phyloP scores from a whole-genome alignment of 495 filamentous ascomycete species.

The Paragyromitra xinjiangensis region DNA sequence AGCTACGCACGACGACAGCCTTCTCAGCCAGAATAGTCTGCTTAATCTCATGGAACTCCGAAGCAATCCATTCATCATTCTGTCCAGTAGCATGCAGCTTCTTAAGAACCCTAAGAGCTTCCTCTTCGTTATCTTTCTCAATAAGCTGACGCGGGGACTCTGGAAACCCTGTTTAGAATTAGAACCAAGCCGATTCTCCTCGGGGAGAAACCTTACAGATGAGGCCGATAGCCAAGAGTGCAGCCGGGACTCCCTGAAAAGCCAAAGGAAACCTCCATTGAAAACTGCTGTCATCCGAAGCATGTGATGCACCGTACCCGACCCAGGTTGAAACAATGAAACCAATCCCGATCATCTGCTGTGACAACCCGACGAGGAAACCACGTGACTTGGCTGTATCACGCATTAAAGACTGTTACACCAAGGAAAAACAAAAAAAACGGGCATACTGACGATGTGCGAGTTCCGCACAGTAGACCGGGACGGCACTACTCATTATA shows the following conservation, averaged over 20 bases:
- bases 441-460: slow-evolving; percentile 54
- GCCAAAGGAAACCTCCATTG: slow-evolving; percentile 66
- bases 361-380: slow-evolving; percentile 49
- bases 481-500: slow-evolving; percentile 67
- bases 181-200: slow-evolving; percentile 59
- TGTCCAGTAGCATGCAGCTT: slow-evolving; percentile 64
- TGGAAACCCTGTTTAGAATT: slow-evolving; percentile 64
- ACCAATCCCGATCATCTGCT: slow-evolving; percentile 52
- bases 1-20: slow-evolving; percentile 60
- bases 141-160: slow-evolving; percentile 68
- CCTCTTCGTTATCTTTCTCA: slow-evolving; percentile 62
- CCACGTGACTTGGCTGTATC: slow-evolving; percentile 48
- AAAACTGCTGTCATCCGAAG: slow-evolving; percentile 53
- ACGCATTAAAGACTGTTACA: slow-evolving; percentile 7
- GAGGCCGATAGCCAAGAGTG: slow-evolving; percentile 42
- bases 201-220: slow-evolving; percentile 28
- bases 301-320: slow-evolving; percentile 49
- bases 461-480: slow-evolving; percentile 68
- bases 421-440: neutral
- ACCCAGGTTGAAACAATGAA: slow-evolving; percentile 55
- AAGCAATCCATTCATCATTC: slow-evolving; percentile 64
- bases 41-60: slow-evolving; percentile 64
- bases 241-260: slow-evolving; percentile 62
- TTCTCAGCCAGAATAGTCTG: slow-evolving; percentile 64
- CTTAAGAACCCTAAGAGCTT: slow-evolving; percentile 63